phyloP scores from a whole-genome alignment of 2,329 filamentous ascomycete genomes.

The Aspergillus intermedius region DNA sequence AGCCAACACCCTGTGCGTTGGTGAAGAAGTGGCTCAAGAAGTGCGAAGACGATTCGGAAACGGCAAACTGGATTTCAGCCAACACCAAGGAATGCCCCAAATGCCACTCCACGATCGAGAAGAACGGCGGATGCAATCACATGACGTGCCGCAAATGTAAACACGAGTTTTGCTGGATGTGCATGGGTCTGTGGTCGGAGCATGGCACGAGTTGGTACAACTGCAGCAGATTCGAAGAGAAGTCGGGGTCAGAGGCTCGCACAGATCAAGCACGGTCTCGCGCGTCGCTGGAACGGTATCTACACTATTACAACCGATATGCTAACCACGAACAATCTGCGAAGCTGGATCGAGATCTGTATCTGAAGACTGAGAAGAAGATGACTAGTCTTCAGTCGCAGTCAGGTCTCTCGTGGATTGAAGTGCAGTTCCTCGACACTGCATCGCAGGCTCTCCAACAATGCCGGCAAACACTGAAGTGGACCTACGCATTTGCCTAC shows the following conservation, averaged over 20 bases:
- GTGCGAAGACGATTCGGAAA: slow-evolving; percentile 96
- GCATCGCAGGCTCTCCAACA: slow-evolving; percentile 91
- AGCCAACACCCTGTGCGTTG: slow-evolving; percentile 82
- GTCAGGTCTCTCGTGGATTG: slow-evolving; percentile 97
- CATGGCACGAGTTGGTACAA: slow-evolving; percentile 99
- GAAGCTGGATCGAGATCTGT: slow-evolving; percentile 92
- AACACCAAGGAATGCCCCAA: slow-evolving; percentile 98
- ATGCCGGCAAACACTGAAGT: slow-evolving; percentile 97
- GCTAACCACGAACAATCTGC: slow-evolving; percentile 98
- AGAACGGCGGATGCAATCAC: slow-evolving; percentile 96
- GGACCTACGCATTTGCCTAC: slow-evolving; percentile 98
- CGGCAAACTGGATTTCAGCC: slow-evolving; percentile 97
- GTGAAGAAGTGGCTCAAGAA: slow-evolving; percentile 98
- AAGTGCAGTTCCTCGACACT: slow-evolving; percentile 92
- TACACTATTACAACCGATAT: slow-evolving; percentile 98
- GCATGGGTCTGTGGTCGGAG: slow-evolving; percentile 97
- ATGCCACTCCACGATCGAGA: slow-evolving; percentile 95
- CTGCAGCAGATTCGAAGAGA: slow-evolving; percentile 95
- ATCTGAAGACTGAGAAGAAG: slow-evolving; percentile 95
- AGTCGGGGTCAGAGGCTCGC: slow-evolving; percentile 81
- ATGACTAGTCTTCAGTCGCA: slow-evolving; percentile 93
- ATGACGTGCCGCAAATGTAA: slow-evolving; percentile 97
- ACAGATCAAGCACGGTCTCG: slow-evolving; percentile 88
- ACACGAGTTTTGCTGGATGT: slow-evolving; percentile 99
- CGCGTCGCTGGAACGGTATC: slow-evolving; percentile 86